Percentiles rank a stretch among this genome's conserved stretches.
These are phyloP conservation scores for Penicillium chermesinum DNA, from an alignment of 495 filamentous ascomycete species.

Conservation along the genomic window DNA sequence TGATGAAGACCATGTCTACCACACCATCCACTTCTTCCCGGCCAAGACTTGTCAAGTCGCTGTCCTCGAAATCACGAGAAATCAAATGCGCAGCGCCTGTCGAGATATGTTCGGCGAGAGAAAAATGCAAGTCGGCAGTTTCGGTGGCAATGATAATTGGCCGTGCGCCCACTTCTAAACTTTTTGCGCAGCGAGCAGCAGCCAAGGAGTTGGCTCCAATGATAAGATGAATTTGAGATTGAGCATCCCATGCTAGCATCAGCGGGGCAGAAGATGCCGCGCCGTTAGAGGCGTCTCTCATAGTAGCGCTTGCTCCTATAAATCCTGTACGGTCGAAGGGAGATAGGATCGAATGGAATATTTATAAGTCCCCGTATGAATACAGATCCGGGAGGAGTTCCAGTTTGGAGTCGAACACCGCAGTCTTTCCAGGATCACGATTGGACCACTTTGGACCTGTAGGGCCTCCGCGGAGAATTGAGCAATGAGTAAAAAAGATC, in stretches of 20 bases:
- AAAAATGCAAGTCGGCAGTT: slow-evolving; percentile 60
- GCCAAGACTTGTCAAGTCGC: slow-evolving; percentile 71
- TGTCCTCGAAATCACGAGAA: slow-evolving; percentile 60
- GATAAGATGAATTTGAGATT: slow-evolving; percentile 77
- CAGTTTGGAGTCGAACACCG: too few relatives aligned
- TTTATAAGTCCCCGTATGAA: too few relatives aligned
- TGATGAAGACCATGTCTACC: slow-evolving; percentile 92
- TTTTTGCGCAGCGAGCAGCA: slow-evolving; percentile 72
- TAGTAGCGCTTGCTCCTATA: too few relatives aligned
- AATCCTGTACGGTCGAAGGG: slow-evolving; percentile 5
- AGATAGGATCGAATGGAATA: too few relatives aligned
- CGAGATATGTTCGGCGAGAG: slow-evolving; percentile 65
- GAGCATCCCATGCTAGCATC: slow-evolving; percentile 70
- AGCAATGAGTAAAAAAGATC: slow-evolving; percentile 24
- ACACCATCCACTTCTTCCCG: slow-evolving; percentile 71
- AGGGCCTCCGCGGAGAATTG: slow-evolving; percentile 30
- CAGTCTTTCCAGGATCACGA: not conserved
- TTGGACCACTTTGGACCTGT: not conserved
- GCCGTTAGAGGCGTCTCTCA: slow-evolving; percentile 32
- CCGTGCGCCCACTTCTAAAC: slow-evolving; percentile 77
- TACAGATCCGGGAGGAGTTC: too few relatives aligned
- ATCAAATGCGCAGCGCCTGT: slow-evolving; percentile 69
- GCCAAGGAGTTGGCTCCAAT: slow-evolving; percentile 84
- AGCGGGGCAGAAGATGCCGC: slow-evolving; percentile 42
- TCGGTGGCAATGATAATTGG: slow-evolving; percentile 78